Evolutionary conservation across 805 yeast species (phyloP), one percentile per base, ranked within the genome.

Genomic region (Ogataea pignaliae): DNA sequence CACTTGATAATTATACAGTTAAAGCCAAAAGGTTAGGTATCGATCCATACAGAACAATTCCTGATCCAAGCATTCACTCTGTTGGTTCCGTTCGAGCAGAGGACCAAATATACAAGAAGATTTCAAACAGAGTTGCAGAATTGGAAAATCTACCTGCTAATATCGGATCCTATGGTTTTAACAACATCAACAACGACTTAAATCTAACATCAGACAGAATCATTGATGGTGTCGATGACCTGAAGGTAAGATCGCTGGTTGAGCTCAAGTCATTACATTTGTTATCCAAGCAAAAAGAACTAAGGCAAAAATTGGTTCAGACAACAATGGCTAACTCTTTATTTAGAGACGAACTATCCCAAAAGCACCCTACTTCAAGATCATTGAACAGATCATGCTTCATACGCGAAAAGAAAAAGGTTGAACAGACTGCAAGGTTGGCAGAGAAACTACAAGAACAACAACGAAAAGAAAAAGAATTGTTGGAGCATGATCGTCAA

Each of bases 361-460:
- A 73, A 40, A 69, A 71, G 37, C 72, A 78, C 43, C 75, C 86
- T 4, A 69, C 76, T 39, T 75, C 83, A 2, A 69, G 77, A 53
- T 81, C 85, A 36, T 86, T 88, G 40, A 83, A 81, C 55, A 71
- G 95, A 58, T 76, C 87, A 0, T 74, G 79, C 45, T 81, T 81
- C 57, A 70, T 84, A 14, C 76, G 88, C 59, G 79, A 80, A 30
- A 86, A 85, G 59, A 75, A 83, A 42, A 79, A 79, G 46, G 83
- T 84, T 29, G 80, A 83, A 15, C 85, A 84, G 55, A 86, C 95
- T 1, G 85, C 88, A 5, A 72, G 83, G 47, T 67, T 86, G 37
- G 89, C 90, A 3, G 84, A 81, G 60, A 87, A 84, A 57, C 69
- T 86, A 45, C 88, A 85, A 56, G 84, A 81, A 58, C 83, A 83